phyloP scores from a whole-genome alignment of 208 protist species.

The Leishmania tarentolae region DNA sequence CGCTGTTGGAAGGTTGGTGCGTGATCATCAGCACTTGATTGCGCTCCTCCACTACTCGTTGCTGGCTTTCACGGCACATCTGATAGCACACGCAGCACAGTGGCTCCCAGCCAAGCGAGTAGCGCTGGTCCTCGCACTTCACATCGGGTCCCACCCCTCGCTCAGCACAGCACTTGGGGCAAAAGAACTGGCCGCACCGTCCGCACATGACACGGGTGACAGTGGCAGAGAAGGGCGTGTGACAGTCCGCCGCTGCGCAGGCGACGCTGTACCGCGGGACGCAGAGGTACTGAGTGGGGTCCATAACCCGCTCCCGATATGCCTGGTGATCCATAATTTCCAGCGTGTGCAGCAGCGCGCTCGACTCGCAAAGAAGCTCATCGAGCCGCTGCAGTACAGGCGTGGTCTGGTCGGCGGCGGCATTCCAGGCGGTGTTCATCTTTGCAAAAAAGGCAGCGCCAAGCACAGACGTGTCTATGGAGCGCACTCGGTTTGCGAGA shows the following conservation, averaged over 20 bases:
- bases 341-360: conserved; percentile 34
- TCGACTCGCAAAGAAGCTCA: conserved; percentile 37
- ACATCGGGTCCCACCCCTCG: conserved; percentile 49
- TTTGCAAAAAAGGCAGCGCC: conserved; percentile 24
- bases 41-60: conserved; percentile 19
- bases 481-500: conserved; percentile 30
- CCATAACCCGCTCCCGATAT: conserved; percentile 36
- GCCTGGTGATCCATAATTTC: conserved; percentile 40
- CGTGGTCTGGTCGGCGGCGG: conserved; percentile 9
- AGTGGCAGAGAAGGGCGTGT: conserved; percentile 39
- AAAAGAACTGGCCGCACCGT: conserved; percentile 79
- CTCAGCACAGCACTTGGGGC: conserved; percentile 57
- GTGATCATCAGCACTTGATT: conserved; percentile 20
- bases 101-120: conserved; percentile 65
- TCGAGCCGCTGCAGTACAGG: conserved; percentile 35
- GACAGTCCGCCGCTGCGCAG: conserved; percentile 39
- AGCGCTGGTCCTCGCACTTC: conserved; percentile 27
- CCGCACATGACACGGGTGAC: conserved; percentile 59
- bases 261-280: conserved; percentile 47
- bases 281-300: conserved; percentile 44
- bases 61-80: conserved; percentile 42
- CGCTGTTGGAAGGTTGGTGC: conserved; percentile 1
- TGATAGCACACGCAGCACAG: conserved; percentile 59
- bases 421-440: conserved; percentile 18
- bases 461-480: conserved; percentile 15